Percentiles rank a stretch among this genome's conserved stretches.
phyloP scores from a whole-genome alignment of 176 grass and related monocot species.

The Carex scoparia region DNA sequence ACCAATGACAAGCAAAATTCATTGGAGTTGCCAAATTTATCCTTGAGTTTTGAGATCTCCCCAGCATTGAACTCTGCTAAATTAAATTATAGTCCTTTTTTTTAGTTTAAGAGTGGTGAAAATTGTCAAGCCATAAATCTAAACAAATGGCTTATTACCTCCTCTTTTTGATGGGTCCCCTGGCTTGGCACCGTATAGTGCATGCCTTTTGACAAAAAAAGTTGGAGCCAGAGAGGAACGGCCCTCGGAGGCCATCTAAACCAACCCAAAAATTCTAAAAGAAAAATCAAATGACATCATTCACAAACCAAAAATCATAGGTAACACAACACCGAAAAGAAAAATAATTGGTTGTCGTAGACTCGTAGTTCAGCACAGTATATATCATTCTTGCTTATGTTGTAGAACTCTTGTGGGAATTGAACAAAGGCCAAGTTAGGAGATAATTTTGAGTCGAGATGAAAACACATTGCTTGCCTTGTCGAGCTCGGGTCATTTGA shows the following conservation, averaged over 20 bases:
- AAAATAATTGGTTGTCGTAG: not conserved
- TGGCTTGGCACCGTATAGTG: slow-evolving; percentile 42
- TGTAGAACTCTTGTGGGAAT: slow-evolving; percentile 67
- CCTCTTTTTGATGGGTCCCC: not conserved
- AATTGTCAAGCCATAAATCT: not conserved
- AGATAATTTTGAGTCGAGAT: slow-evolving; percentile 29
- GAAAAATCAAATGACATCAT: not conserved
- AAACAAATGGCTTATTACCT: not conserved
- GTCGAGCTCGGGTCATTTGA: slow-evolving; percentile 41
- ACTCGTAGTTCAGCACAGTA: slow-evolving; percentile 41
- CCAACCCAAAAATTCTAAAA: slow-evolving; percentile 43
- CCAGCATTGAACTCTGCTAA: not conserved
- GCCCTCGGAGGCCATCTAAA: slow-evolving; percentile 51
- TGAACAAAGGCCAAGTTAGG: slow-evolving; percentile 58
- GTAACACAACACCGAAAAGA: not conserved
- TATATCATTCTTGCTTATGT: slow-evolving; percentile 53
- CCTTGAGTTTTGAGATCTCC: slow-evolving; percentile 24
- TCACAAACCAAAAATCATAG: not conserved
- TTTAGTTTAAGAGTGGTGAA: not conserved
- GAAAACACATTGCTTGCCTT: slow-evolving; percentile 65
- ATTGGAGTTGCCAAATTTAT: slow-evolving; percentile 35
- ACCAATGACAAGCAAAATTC: slow-evolving; percentile 28
- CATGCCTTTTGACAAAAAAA: slow-evolving; percentile 49
- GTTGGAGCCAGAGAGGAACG: slow-evolving; percentile 51
- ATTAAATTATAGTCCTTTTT: not conserved